Base-by-base conservation (phyloP, 768 basidiomycete species). In the Auriscalpium vulgare region DNA sequence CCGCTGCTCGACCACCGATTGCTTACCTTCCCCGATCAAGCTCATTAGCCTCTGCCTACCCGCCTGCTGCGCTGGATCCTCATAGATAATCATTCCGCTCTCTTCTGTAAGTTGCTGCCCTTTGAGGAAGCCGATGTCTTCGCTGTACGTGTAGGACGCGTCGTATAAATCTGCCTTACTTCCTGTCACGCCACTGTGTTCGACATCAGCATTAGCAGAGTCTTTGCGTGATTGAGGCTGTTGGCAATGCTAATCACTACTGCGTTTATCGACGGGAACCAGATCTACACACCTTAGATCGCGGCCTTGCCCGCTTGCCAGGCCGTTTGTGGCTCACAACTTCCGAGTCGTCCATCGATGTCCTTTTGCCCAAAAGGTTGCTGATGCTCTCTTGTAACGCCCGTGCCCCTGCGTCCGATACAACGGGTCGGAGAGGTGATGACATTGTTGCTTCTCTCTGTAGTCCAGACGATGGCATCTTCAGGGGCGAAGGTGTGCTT, bases 321-420 rank as follows among this genome's bases (percentile, higher is more conserved):
- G 52, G 50, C 50, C 64, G 66, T 48, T 55, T 59, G 2, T 58
- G 59, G 11, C 58, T 63, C 14, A 45, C 43, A 17, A 53, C 45
- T 10, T 56, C 54, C 36, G 45, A 65, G 8, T 62, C 62, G 46
- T 65, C 67, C 3, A 72, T 70, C 0, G 76, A 69, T 10, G 75
- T 74, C 9, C 87, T 76, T 66, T 91, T 91, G 9, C 87, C 88
- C 14, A 91, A 71, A 54, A 89, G 67, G 19, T 80, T 78, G 6
- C 82, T 80, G 50, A 90, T 80, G 57, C 81, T 85, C 60, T 88
- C 84, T 59, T 87, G 80, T 19, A 89, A 71, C 16, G 79, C 84
- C 62, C 74, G 78, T n/a, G 82, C 23, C 75, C 75, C 50, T 77
- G 74, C 49, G 72, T 70, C 48, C 76, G 73, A 35, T 81, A 73